Conservation (phyloP, 2,329 filamentous ascomycete species). For the Apiospora sp. region DNA sequence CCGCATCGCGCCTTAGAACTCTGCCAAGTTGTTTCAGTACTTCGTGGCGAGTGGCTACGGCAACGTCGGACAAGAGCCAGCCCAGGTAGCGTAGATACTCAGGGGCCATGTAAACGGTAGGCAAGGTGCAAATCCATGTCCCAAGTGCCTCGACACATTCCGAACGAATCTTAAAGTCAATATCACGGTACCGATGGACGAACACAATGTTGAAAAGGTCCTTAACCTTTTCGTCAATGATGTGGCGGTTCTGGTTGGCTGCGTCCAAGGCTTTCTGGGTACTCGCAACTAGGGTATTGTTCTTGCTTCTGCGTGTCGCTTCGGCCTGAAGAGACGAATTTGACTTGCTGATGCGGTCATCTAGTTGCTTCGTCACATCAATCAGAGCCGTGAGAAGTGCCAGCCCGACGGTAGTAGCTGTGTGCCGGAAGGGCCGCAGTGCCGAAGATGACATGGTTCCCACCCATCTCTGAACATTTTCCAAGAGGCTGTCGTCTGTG, state of each 20-base stretch:
- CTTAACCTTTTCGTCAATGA: constrained; percentile 75
- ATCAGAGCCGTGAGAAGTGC: constrained; percentile 82
- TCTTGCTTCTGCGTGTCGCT: constrained; percentile 73
- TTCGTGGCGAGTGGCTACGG: constrained; percentile 78
- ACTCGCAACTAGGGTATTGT: constrained; percentile 79
- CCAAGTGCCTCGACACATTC: constrained; percentile 90
- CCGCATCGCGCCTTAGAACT: constrained; percentile 82
- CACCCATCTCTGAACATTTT: constrained; percentile 91
- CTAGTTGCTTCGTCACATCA: constrained; percentile 73
- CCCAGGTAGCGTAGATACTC: constrained; percentile 92
- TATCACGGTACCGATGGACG: constrained; percentile 93
- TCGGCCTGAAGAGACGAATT: constrained; percentile 83
- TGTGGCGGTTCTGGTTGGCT: constrained; percentile 72
- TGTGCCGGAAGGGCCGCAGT: constrained; percentile 91
- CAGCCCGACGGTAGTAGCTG: constrained; percentile 84
- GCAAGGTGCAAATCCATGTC: constrained; percentile 85
- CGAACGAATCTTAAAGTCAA: constrained; percentile 86
- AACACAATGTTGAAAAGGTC: constrained; percentile 94
- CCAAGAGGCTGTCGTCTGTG: constrained; percentile 77
- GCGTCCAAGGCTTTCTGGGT: constrained; percentile 77
- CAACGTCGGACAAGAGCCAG: constrained; percentile 90
- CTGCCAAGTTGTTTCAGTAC: constrained; percentile 83
- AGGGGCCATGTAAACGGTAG: constrained; percentile 89
- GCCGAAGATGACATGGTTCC: constrained; percentile 88
- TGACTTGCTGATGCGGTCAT: constrained; percentile 75